Base-by-base conservation (phyloP, 164 flowering plant genomes). In the Macadamia integrifolia region DNA sequence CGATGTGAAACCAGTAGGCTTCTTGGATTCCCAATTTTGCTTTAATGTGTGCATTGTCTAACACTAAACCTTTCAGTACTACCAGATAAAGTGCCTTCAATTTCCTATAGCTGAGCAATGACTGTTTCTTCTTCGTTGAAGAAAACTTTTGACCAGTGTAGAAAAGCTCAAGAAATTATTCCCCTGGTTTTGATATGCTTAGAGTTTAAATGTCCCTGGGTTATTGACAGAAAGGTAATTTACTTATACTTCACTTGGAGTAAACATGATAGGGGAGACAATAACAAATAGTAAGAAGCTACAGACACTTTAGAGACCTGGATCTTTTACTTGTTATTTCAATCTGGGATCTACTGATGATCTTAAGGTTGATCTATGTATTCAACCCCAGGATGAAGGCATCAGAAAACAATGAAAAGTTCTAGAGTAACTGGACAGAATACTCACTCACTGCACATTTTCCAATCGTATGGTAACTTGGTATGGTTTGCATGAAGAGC, bases 401-500 rank as follows among this genome's bases (percentile, higher is more conserved):
- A 12, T 53, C 57, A 53, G 6, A 9, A 11, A 56, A 66, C 43
- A 13, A 30, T 13, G 17, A 58, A 53, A 49, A 13, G 44, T 7
- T 29, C 70, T 40, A 62, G 18, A n/a, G 4, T 32, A 29, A 35
- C 0, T 32, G 4, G 44, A 61, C 13, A 72, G 67, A 61, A 0
- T 61, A 72, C 87, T 74, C 74, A 92, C 98, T 70, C 64, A 64
- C 92, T 92, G 84, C 99, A 94, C 99, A 92, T 94, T 1, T 83
- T 67, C 98, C 99, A 94, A 7, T 56, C 17, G 67, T 92, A 94
- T 23, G 88, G 89, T 60, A 94, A 75, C 14, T 79, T 80, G 5
- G 97, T 94, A 35, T 91, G 78, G 76, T 92, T 94, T 9, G 97
- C 97, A 82, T 92, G 99, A 74, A 94, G 95, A 66, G 97, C 95